Conservation (phyloP, 176 grass and related monocot species). For the Alopecurus myosuroides region DNA sequence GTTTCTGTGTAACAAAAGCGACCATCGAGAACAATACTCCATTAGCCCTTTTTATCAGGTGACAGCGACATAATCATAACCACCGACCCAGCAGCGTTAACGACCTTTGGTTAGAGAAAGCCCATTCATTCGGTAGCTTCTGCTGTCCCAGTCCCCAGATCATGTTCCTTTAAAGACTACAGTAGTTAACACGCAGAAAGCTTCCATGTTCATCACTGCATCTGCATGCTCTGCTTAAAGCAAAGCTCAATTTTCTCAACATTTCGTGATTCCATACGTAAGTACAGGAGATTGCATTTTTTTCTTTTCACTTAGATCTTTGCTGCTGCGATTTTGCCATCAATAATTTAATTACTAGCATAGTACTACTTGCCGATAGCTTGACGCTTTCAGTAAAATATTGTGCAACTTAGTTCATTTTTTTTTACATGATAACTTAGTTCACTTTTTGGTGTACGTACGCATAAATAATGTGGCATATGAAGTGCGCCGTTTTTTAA, state of each 20-base stretch:
- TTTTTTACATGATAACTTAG: no score
- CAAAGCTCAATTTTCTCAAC: background rate
- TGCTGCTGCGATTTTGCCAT: background rate
- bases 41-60: conserved; percentile 12
- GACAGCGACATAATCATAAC: conserved; percentile 7
- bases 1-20: background rate
- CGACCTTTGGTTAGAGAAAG: background rate
- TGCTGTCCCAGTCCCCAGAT: background rate
- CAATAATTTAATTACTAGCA: background rate
- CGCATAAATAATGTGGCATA: background rate
- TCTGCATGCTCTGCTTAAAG: conserved; percentile 4
- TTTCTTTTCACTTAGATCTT: no score
- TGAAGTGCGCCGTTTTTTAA: background rate
- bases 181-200: background rate
- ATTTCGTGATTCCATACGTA: background rate
- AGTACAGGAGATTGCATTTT: no score
- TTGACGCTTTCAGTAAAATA: background rate
- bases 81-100: background rate
- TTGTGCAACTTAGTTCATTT: background rate
- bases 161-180: background rate
- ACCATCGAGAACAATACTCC: background rate
- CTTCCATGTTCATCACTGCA: conserved; percentile 2
- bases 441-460: background rate
- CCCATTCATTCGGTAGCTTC: conserved; percentile 2
- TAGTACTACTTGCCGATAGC: background rate